Evolutionary conservation across 371 early-diverging fungal genomes (phyloP).

Genomic region (Thermomucor indicae-seudaticae): DNA sequence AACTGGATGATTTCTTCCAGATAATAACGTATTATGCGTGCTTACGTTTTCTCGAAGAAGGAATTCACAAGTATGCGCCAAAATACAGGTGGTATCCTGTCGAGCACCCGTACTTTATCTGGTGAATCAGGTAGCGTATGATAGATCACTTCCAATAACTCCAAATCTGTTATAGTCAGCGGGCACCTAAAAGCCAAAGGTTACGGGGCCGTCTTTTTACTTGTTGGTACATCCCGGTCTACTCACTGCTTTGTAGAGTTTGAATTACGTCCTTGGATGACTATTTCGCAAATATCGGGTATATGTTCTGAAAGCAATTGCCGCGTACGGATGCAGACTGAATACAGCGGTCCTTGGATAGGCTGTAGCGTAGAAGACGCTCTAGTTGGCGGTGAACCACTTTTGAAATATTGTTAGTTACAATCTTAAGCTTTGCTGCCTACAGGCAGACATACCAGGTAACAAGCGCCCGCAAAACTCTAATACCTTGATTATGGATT

Average conservation of each 20-base stretch:
- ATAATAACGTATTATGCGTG: too few relatives aligned
- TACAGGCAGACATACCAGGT: not conserved
- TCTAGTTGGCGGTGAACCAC: slow-evolving; percentile 29
- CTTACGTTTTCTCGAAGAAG: slow-evolving; percentile 38
- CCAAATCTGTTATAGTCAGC: slow-evolving; percentile 27
- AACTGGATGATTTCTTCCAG: not conserved
- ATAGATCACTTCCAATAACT: slow-evolving; percentile 32
- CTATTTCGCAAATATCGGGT: slow-evolving; percentile 18
- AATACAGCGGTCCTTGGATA: slow-evolving; percentile 35
- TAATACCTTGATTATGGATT: not conserved
- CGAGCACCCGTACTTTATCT: slow-evolving; percentile 25
- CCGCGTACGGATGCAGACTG: slow-evolving; percentile 20
- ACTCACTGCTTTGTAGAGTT: slow-evolving; percentile 7
- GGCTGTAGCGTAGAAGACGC: slow-evolving; percentile 24
- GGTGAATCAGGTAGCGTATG: slow-evolving; percentile 21
- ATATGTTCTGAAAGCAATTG: slow-evolving; percentile 21
- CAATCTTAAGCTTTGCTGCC: not conserved
- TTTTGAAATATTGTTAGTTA: slow-evolving; percentile 1
- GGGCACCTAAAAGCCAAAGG: slow-evolving; percentile 12
- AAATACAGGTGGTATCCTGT: slow-evolving; percentile 25
- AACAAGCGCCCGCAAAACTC: not conserved
- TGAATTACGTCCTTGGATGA: slow-evolving; percentile 20
- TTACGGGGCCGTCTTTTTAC: too few relatives aligned
- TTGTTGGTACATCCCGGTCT: not conserved
- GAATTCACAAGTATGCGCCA: slow-evolving; percentile 38